phyloP scores from a whole-genome alignment of 495 filamentous ascomycete genomes.

The Pyrenula massariospora region DNA sequence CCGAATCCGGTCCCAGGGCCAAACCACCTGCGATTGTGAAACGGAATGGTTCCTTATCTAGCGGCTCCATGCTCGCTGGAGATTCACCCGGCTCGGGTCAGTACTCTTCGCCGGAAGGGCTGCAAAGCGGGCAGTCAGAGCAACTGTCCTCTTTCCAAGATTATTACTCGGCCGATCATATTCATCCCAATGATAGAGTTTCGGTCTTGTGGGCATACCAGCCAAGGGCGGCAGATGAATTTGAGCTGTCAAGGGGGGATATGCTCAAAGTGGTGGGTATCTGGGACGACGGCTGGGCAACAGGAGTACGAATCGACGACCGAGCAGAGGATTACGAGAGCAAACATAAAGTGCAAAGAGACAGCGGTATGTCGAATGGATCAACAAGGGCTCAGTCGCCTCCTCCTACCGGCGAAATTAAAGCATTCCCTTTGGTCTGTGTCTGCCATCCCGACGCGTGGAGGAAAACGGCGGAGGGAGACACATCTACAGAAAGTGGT shows the following conservation, averaged over 20 bases:
- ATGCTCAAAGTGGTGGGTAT: slow-evolving; percentile 98
- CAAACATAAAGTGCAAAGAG: slow-evolving; percentile 64
- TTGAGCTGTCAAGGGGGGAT: slow-evolving; percentile 86
- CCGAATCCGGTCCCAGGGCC: slow-evolving; percentile 52
- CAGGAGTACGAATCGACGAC: slow-evolving; percentile 72
- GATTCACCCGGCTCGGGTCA: slow-evolving; percentile 57
- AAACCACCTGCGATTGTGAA: slow-evolving; percentile 54
- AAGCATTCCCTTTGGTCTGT: slow-evolving; percentile 96
- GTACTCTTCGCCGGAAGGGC: slow-evolving; percentile 70
- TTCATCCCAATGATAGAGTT: slow-evolving; percentile 82
- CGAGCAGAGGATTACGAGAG: slow-evolving; percentile 81
- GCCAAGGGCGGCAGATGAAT: slow-evolving; percentile 87
- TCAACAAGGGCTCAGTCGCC: slow-evolving; percentile 54
- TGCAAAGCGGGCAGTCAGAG: slow-evolving; percentile 85
- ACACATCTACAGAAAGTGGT: slow-evolving; percentile 16
- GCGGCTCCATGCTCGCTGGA: slow-evolving; percentile 61
- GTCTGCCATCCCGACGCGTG: slow-evolving; percentile 96
- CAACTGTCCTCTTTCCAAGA: slow-evolving; percentile 94
- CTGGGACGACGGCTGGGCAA: slow-evolving; percentile 99
- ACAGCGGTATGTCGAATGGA: slow-evolving; percentile 85
- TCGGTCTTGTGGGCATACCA: slow-evolving; percentile 94
- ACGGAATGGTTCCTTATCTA: slow-evolving; percentile 83
- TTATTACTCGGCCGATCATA: slow-evolving; percentile 96
- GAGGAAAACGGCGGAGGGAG: slow-evolving; percentile 92
- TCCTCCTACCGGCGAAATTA: slow-evolving; percentile 71